Evolutionary conservation across 176 grass and related monocot genomes (phyloP).

Genomic region (Lolium rigidum): DNA sequence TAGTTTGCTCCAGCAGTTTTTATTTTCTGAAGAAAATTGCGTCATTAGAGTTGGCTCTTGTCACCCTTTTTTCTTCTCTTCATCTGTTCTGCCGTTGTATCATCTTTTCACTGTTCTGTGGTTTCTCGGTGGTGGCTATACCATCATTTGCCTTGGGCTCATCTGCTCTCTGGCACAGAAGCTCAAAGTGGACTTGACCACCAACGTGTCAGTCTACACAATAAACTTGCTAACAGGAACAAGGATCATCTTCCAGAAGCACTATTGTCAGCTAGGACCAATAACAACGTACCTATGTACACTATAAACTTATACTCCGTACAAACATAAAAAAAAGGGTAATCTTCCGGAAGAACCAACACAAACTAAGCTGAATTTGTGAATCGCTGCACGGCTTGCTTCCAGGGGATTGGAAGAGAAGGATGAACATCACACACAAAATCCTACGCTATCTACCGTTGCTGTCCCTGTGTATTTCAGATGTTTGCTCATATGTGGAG

Average conservation of each 20-base stretch:
- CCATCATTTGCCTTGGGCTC: neutral
- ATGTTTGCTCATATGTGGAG: neutral
- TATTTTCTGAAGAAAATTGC: neutral
- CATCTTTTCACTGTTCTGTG: neutral
- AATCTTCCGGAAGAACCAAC: neutral
- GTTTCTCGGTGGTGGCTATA: neutral
- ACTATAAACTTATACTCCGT: no score
- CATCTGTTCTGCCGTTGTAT: neutral
- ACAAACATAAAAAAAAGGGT: neutral
- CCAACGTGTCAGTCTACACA: no score
- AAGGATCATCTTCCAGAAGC: neutral
- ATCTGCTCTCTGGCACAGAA: neutral
- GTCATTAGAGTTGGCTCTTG: neutral
- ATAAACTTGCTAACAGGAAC: neutral
- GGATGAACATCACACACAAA: neutral
- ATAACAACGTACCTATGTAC: neutral
- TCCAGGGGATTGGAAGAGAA: no score
- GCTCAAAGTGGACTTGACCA: neutral
- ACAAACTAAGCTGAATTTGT: conserved; percentile 5
- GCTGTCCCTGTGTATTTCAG: neutral
- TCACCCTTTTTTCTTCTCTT: neutral
- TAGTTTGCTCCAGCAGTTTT: neutral
- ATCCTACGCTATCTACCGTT: no score
- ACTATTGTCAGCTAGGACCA: neutral
- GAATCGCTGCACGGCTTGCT: neutral